Base-by-base conservation (phyloP, 768 basidiomycete species). In the Vararia minispora region DNA sequence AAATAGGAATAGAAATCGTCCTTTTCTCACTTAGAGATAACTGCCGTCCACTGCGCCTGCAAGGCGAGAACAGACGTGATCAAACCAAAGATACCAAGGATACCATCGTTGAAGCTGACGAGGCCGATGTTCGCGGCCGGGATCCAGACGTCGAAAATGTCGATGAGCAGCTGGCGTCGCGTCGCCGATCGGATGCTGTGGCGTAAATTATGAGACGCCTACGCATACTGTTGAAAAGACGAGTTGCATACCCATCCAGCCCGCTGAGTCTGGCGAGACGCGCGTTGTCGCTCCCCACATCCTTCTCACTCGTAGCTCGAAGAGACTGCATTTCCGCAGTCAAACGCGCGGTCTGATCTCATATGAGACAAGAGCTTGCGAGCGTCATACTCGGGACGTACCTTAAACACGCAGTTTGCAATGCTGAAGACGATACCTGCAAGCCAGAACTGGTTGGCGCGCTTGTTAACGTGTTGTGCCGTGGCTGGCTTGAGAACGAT, bases 61-160 rank as follows among this genome's bases (percentile, higher is more conserved):
- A 48, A 45, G 11, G 35, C 45, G 11, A 48, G n/a, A 20, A 47
- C 33, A 28, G 47, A 48, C 21, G 83, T 76, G 40, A 79, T 63
- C 38, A 84, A 49, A 43, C 94, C 95, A 46, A 86, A 69, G 41
- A 86, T 65, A 39, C 95, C 94, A 21, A 94, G 61, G 14, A 74
- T 52, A 18, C 94, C 92, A 43, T 98, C 95, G 53, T 82, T 88
- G 47, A 92, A 50, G 47, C 72, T 71, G 45, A 79, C 68, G 37
- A 85, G 62, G 12, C 82, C 86, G 28, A 91, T 69, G 41, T 72
- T 81, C 14, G 80, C 79, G 6, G 89, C 84, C 5, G 95, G 95
- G 50, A 92, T 76, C 78, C 82, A 92, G 42, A 90, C 59, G 55
- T 99, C 95, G 41, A 91, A 65, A 14, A 75, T 52, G 57, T 99